A percentile compares a stretch with the other conserved stretches of the same genome.
These are phyloP conservation scores for Auricularia cornea DNA, from an alignment of 768 basidiomycete genomes.

Conservation along the genomic window DNA sequence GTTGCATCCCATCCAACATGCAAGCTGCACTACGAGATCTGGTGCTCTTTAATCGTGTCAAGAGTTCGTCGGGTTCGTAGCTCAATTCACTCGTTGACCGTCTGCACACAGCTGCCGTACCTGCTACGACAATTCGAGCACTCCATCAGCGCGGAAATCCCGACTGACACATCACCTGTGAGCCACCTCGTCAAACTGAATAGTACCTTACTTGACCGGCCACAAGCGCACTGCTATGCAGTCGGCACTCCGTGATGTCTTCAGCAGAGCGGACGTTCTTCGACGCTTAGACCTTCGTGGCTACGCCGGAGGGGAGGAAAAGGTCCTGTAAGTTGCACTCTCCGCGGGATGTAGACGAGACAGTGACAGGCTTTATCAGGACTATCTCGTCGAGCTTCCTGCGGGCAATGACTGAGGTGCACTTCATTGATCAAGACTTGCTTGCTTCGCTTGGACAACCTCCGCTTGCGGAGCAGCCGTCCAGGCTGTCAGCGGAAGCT, in stretches of 20 bases:
- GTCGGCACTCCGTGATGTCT: slow-evolving; percentile 38
- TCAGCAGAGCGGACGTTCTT: slow-evolving; percentile 47
- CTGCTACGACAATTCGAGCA: slow-evolving; percentile 50
- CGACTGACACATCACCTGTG: slow-evolving; percentile 53
- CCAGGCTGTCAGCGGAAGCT: slow-evolving; percentile 49
- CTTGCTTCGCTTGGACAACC: slow-evolving; percentile 44
- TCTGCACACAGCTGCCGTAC: slow-evolving; percentile 44
- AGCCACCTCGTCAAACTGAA: slow-evolving; percentile 11
- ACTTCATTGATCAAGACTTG: slow-evolving; percentile 47
- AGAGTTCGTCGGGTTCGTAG: neutral
- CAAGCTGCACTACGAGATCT: neutral
- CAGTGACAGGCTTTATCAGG: too few relatives aligned
- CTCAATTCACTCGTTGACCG: neutral
- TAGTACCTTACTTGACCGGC: slow-evolving; percentile 11
- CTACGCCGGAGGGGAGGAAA: neutral
- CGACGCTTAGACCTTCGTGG: slow-evolving; percentile 15
- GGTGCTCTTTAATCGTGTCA: neutral
- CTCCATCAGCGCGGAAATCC: slow-evolving; percentile 42
- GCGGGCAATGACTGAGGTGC: slow-evolving; percentile 32
- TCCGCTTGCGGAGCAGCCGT: slow-evolving; percentile 36
- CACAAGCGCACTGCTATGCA: slow-evolving; percentile 36
- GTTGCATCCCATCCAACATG: neutral
- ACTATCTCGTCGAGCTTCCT: neutral
- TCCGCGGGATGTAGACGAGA: too few relatives aligned
- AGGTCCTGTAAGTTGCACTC: neutral